A percentile compares a stretch with the other conserved stretches of the same genome.
These are phyloP conservation scores for Fraxinus anomala DNA, from an alignment of 257 asterid genomes.

Conservation along the genomic window DNA sequence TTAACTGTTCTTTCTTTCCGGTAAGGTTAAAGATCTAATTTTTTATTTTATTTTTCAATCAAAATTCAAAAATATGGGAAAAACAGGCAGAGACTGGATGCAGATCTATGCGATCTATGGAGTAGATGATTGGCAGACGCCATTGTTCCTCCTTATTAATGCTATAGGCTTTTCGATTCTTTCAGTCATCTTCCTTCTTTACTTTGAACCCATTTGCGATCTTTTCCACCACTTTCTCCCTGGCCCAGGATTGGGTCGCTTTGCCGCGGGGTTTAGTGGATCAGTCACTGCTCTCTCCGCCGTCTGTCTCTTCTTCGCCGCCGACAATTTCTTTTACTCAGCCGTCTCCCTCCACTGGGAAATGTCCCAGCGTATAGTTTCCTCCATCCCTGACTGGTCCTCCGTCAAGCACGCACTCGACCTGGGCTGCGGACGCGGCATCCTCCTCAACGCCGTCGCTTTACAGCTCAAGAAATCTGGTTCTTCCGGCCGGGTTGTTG, in stretches of 20 bases:
- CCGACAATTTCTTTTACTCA: constrained; percentile 79
- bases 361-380: constrained; percentile 88
- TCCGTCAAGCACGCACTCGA: constrained; percentile 83
- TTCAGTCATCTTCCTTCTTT: constrained; percentile 63
- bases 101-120: constrained; percentile 99
- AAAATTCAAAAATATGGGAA: constrained; percentile 48
- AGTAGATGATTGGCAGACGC: constrained; percentile 86
- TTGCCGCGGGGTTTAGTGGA: constrained; percentile 83
- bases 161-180: constrained; percentile 63
- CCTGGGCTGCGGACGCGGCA: constrained; percentile 94
- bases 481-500: constrained; percentile 92
- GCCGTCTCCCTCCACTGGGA: constrained; percentile 89
- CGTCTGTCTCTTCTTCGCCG: constrained; percentile 83
- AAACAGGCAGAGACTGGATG: constrained; percentile 78
- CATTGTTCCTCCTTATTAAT: constrained; percentile 66
- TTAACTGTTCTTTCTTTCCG: too few species aligned
- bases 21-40: too few species aligned
- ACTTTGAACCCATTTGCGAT: constrained; percentile 75
- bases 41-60: too few species aligned
- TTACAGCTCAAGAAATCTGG: constrained; percentile 90
- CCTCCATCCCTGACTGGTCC: constrained; percentile 84
- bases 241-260: constrained; percentile 74
- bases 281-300: constrained; percentile 86
- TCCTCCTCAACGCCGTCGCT: constrained; percentile 87
- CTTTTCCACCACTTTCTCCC: constrained; percentile 55